A percentile compares a stretch with the other conserved stretches of the same genome.
Evolutionary conservation across 2,329 filamentous ascomycete genomes (phyloP).

Genomic region (Beauveria brongniartii): DNA sequence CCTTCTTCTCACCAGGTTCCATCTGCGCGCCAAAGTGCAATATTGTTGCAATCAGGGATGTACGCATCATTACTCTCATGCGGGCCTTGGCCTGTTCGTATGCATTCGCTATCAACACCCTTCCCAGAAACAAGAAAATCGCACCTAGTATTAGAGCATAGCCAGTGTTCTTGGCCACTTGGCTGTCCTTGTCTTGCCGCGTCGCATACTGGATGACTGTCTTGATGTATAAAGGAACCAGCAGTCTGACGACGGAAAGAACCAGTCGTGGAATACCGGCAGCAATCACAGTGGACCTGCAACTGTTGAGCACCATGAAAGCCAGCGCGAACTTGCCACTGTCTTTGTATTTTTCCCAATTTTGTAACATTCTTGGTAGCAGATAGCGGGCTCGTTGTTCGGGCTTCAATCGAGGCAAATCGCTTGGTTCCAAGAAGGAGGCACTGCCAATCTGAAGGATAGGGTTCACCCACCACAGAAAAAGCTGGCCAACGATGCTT

Average conservation of each 20-base stretch:
- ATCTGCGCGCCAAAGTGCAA: not conserved
- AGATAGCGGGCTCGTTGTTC: constrained; percentile 7
- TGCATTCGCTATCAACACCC: not conserved
- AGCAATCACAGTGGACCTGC: not conserved
- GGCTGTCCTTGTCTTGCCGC: not conserved
- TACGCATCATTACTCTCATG: not conserved
- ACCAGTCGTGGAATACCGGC: not conserved
- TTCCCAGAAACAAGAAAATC: not conserved
- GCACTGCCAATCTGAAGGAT: constrained; percentile 11
- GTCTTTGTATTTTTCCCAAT: not conserved
- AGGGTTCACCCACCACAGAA: constrained; percentile 19
- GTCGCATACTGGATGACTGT: not conserved
- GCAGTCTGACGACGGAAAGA: not conserved
- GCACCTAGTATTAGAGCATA: not conserved
- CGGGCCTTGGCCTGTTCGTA: constrained; percentile 5
- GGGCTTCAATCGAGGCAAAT: constrained; percentile 2
- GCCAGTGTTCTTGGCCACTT: not conserved
- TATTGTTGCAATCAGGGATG: not conserved
- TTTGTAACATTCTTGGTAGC: not conserved
- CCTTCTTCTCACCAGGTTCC: not conserved
- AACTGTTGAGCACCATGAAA: not conserved
- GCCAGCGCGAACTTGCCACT: not conserved
- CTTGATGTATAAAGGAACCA: not conserved
- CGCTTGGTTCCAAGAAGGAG: not conserved
- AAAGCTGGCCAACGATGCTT: constrained; percentile 14